A percentile compares a stretch with the other conserved stretches of the same genome.
phyloP scores from a whole-genome alignment of 495 filamentous ascomycete species.

The Aspergillus carlsbadensis region DNA sequence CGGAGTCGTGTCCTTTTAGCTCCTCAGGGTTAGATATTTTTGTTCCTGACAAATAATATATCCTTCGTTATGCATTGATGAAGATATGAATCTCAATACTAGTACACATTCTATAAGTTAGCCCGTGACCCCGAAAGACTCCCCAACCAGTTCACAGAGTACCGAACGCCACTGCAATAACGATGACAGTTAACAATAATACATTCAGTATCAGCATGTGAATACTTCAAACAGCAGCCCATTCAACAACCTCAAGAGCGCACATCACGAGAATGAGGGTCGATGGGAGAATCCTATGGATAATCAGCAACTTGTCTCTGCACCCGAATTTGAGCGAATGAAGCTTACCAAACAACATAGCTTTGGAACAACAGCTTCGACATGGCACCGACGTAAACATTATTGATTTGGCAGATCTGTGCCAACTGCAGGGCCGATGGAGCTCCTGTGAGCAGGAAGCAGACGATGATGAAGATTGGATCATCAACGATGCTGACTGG shows the following conservation, averaged over 20 bases:
- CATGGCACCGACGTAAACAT: conserved; percentile 92
- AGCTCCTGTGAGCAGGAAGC: conserved; percentile 91
- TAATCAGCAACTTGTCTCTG: conserved; percentile 26
- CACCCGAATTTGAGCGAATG: background rate
- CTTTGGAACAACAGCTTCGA: conserved; percentile 92
- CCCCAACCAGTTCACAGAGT: background rate
- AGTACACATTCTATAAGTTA: background rate
- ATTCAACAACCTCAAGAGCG: conserved; percentile 90
- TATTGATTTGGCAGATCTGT: conserved; percentile 98
- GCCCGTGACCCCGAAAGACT: background rate
- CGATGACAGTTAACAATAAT: background rate
- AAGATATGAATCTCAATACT: conserved; percentile 7
- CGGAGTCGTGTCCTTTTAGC: conserved; percentile 14
- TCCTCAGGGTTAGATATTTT: background rate
- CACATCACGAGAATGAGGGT: conserved; percentile 88
- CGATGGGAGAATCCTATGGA: conserved; percentile 81
- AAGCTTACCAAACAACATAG: conserved; percentile 85
- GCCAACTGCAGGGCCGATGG: conserved; percentile 93
- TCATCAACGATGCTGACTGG: conserved; percentile 94
- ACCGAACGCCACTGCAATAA: background rate
- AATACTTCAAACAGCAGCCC: conserved; percentile 53
- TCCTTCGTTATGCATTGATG: conserved; percentile 2
- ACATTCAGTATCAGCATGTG: background rate
- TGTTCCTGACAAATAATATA: background rate
- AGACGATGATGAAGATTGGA: conserved; percentile 96